A percentile compares a stretch with the other conserved stretches of the same genome.
Conservation (phyloP, 306 rosid genomes). For the Prinsepia uniflora region DNA sequence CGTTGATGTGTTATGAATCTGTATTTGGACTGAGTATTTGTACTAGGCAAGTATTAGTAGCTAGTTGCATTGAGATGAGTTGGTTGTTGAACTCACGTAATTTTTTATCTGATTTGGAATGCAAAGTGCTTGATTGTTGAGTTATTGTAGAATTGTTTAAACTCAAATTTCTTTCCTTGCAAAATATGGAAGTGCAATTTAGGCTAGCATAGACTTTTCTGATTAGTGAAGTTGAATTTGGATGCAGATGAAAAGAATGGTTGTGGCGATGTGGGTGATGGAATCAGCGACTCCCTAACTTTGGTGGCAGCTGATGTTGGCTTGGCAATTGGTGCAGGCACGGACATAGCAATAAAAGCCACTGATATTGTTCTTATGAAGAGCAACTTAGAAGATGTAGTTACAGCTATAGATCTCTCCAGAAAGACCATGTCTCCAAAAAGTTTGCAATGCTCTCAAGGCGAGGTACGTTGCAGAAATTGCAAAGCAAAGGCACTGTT, state of each 20-base stretch:
- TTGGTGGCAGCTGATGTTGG: slow-evolving; percentile 94
- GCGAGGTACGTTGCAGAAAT: no score
- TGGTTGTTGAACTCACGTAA: neutral
- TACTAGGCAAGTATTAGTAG: no score
- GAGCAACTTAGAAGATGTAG: slow-evolving; percentile 87
- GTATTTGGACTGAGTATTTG: no score
- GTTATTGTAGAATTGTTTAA: neutral
- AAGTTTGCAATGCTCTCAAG: no score
- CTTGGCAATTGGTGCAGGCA: slow-evolving; percentile 96
- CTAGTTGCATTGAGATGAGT: neutral
- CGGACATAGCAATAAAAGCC: slow-evolving; percentile 86
- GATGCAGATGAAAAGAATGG: slow-evolving; percentile 65
- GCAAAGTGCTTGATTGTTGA: neutral
- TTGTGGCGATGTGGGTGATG: slow-evolving; percentile 90
- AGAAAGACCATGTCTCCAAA: slow-evolving; percentile 64
- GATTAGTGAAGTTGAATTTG: slow-evolving; percentile 29
- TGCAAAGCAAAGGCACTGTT: no score
- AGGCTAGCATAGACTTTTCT: neutral
- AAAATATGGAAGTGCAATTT: neutral
- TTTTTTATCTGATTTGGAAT: neutral
- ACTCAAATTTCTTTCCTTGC: neutral
- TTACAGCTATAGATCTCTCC: slow-evolving; percentile 84
- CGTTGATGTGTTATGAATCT: no score
- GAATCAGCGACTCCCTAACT: slow-evolving; percentile 89
- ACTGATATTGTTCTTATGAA: slow-evolving; percentile 86